phyloP scores from a whole-genome alignment of 2,329 filamentous ascomycete species.

The Arthrobotrys pseudoclavata region DNA sequence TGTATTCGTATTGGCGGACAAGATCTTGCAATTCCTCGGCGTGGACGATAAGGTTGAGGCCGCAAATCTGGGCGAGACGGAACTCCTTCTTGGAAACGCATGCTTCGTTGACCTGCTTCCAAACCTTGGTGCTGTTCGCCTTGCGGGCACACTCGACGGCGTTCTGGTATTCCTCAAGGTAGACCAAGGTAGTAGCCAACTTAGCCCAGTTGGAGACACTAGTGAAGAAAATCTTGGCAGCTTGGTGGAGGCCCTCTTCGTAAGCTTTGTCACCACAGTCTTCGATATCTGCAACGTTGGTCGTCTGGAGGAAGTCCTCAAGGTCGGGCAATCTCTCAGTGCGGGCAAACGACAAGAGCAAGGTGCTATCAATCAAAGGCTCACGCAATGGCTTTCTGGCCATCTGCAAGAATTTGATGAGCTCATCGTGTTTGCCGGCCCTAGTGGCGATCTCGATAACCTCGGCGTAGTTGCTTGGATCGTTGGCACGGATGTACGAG shows the following conservation, averaged over 20 bases:
- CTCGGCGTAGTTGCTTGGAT: slow-evolving; percentile 92
- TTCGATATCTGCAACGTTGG: slow-evolving; percentile 95
- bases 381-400: slow-evolving; percentile 96
- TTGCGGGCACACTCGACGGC: slow-evolving; percentile 98
- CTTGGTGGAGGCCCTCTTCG: slow-evolving; percentile 91
- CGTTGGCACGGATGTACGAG: slow-evolving; percentile 94
- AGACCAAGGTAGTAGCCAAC: slow-evolving; percentile 96
- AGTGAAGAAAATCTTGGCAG: slow-evolving; percentile 97
- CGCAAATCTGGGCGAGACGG: slow-evolving; percentile 97
- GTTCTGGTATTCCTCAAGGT: slow-evolving; percentile 95
- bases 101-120: slow-evolving; percentile 97
- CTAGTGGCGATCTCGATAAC: slow-evolving; percentile 96
- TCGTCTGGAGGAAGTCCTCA: slow-evolving; percentile 92
- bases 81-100: slow-evolving; percentile 99
- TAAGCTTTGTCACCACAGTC: slow-evolving; percentile 98
- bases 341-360: slow-evolving; percentile 93
- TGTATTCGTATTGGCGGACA: slow-evolving; percentile 95
- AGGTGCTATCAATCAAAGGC: slow-evolving; percentile 89
- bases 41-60: slow-evolving; percentile 96
- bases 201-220: slow-evolving; percentile 99
- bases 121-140: slow-evolving; percentile 98
- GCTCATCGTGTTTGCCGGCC: slow-evolving; percentile 96
- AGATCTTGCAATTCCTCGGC: slow-evolving; percentile 93
- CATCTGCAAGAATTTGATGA: slow-evolving; percentile 97
- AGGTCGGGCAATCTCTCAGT: slow-evolving; percentile 92